phyloP scores from a whole-genome alignment of 495 filamentous ascomycete genomes.

The Terfezia boudieri region DNA sequence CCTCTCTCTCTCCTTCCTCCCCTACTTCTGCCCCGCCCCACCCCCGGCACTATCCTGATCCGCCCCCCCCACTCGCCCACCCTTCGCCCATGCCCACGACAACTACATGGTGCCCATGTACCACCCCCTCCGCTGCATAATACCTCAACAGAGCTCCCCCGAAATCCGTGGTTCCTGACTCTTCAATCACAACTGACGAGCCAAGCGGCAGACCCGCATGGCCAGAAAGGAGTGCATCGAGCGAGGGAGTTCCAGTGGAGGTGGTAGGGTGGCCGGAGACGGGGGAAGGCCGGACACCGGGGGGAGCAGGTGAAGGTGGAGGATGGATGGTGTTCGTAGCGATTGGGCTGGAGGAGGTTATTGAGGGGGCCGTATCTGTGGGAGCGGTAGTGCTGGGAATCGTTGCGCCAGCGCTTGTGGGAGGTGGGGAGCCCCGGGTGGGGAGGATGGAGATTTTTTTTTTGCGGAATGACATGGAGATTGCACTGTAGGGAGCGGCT shows the following conservation, averaged over 20 bases:
- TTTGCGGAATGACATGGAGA: background rate
- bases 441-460: background rate
- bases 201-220: slow-evolving; percentile 77
- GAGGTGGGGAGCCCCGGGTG: background rate
- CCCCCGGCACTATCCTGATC: slow-evolving; percentile 12
- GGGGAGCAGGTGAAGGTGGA: slow-evolving; percentile 23
- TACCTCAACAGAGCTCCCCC: slow-evolving; percentile 63
- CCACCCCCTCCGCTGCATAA: slow-evolving; percentile 79
- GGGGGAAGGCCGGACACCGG: slow-evolving; percentile 70
- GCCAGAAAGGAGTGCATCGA: slow-evolving; percentile 68
- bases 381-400: background rate
- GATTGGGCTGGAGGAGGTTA: no score
- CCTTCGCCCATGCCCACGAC: slow-evolving; percentile 54
- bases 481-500: no score
- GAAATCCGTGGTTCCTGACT: slow-evolving; percentile 88
- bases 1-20: slow-evolving; percentile 32
- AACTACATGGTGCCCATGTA: slow-evolving; percentile 77
- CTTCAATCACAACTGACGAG: slow-evolving; percentile 60
- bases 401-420: background rate
- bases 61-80: slow-evolving; percentile 41
- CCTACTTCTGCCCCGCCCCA: slow-evolving; percentile 20
- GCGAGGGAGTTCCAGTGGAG: slow-evolving; percentile 66
- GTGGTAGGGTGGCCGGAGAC: slow-evolving; percentile 73
- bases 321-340: slow-evolving; percentile 1
- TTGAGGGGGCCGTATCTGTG: no score